Percentiles rank a stretch among this genome's conserved stretches.
Conservation (phyloP, 1,284 basidiomycete species). For the Paramarasmius palmivorus region DNA sequence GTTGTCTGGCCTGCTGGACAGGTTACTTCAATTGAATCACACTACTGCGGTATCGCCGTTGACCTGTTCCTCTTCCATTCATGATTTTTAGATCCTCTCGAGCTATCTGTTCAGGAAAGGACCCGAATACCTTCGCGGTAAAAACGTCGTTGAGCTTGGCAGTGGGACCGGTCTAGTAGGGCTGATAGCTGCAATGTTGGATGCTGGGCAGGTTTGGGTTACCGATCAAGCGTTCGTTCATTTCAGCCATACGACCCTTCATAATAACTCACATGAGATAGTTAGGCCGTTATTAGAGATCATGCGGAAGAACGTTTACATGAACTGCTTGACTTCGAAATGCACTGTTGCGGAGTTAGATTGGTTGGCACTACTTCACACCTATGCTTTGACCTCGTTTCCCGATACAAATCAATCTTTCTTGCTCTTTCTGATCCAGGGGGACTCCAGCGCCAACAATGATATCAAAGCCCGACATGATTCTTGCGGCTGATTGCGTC, state of each 20-base stretch:
- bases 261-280: conserved; percentile 11
- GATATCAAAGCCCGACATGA: conserved; percentile 58
- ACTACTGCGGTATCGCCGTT: conserved; percentile 8
- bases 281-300: conserved; percentile 71
- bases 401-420: conserved; percentile 19
- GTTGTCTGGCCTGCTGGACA: conserved; percentile 92
- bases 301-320: conserved; percentile 68
- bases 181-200: conserved; percentile 74
- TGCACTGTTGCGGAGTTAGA: conserved; percentile 73
- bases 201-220: conserved; percentile 65
- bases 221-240: conserved; percentile 86
- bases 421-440: conserved; percentile 40
- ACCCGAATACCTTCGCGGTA: conserved; percentile 46
- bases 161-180: conserved; percentile 91
- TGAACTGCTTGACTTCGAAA: conserved; percentile 57
- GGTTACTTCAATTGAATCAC: conserved; percentile 45
- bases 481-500: conserved; percentile 91
- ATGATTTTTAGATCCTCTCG: conserved; percentile 64
- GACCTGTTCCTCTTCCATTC: conserved; percentile 6
- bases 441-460: conserved; percentile 47
- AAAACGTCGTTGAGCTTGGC: conserved; percentile 79
- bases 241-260: conserved; percentile 21
- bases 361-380: conserved; percentile 52
- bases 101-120: conserved; percentile 68
- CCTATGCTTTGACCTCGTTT: conserved; percentile 26